Percentiles rank a stretch among this genome's conserved stretches.
These are phyloP conservation scores for Fraxinus excelsior DNA, from an alignment of 257 asterid species.

Conservation along the genomic window DNA sequence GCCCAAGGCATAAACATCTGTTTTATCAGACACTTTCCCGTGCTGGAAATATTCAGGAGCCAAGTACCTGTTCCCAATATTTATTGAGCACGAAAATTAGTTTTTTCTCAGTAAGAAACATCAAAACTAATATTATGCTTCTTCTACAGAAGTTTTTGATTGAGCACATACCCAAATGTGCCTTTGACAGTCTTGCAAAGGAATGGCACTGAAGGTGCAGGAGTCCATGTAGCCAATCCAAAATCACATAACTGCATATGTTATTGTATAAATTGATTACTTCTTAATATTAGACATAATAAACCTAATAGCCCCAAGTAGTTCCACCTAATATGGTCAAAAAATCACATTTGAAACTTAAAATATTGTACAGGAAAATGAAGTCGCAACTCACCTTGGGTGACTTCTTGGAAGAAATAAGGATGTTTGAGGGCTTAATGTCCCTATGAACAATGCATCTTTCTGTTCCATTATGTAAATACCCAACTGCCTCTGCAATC, in stretches of 20 bases:
- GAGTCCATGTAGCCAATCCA: conserved; percentile 94
- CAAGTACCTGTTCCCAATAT: conserved; percentile 53
- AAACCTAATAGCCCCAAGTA: conserved; percentile 6
- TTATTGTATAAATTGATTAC: conserved; percentile 12
- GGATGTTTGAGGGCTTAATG: conserved; percentile 94
- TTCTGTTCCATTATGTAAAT: conserved; percentile 75
- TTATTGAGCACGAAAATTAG: conserved; percentile 20
- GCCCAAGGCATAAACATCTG: conserved; percentile 89
- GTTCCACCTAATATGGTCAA: conserved; percentile 29
- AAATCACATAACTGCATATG: conserved; percentile 76
- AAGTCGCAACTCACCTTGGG: conserved; percentile 54
- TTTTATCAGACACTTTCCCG: conserved; percentile 89
- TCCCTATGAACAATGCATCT: conserved; percentile 94
- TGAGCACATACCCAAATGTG: conserved; percentile 79
- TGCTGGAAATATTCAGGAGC: conserved; percentile 98
- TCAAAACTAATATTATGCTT: not conserved
- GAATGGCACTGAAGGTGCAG: conserved; percentile 85
- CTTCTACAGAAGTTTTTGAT: not conserved
- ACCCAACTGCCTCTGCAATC: conserved; percentile 75
- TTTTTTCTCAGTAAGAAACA: conserved; percentile 10
- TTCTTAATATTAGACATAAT: not conserved
- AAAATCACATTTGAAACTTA: no score
- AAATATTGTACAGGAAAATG: conserved; percentile 15
- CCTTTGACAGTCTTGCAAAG: conserved; percentile 95
- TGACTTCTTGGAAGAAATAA: conserved; percentile 69